Percentiles rank a stretch among this genome's conserved stretches.
phyloP scores from a whole-genome alignment of 176 grass and related monocot species.

The Cenchrus fungigraminus region DNA sequence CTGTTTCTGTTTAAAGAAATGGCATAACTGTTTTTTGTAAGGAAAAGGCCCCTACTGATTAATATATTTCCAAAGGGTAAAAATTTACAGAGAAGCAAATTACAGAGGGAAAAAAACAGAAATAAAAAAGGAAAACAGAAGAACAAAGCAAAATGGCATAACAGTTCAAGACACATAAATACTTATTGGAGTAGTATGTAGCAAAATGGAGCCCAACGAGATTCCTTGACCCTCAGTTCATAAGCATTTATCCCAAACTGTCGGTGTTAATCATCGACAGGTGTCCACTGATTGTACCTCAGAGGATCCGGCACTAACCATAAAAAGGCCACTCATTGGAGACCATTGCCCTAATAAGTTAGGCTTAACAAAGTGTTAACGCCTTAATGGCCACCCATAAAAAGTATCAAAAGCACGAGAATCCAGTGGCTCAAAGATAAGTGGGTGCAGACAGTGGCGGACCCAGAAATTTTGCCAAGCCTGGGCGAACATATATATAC shows the following conservation, averaged over 20 bases:
- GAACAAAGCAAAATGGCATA: background rate
- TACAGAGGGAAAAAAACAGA: no score
- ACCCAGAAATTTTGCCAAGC: no score
- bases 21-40: background rate
- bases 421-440: constrained; percentile 49
- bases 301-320: constrained; percentile 35
- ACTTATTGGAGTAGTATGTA: background rate
- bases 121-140: no score
- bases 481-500: no score
- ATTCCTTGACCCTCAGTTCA: constrained; percentile 1
- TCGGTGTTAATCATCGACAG: constrained; percentile 6
- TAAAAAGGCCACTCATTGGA: constrained; percentile 22
- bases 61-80: no score
- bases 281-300: constrained; percentile 7
- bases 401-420: constrained; percentile 44
- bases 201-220: background rate
- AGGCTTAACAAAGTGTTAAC: constrained; percentile 39
- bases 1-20: background rate
- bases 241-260: background rate
- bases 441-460: constrained; percentile 34
- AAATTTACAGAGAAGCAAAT: no score
- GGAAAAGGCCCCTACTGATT: background rate
- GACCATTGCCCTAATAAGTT: constrained; percentile 3
- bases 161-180: background rate
- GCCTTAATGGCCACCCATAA: constrained; percentile 53